phyloP scores from a whole-genome alignment of 139 green algal genomes.

The Chlamydomonas asymmetrica region DNA sequence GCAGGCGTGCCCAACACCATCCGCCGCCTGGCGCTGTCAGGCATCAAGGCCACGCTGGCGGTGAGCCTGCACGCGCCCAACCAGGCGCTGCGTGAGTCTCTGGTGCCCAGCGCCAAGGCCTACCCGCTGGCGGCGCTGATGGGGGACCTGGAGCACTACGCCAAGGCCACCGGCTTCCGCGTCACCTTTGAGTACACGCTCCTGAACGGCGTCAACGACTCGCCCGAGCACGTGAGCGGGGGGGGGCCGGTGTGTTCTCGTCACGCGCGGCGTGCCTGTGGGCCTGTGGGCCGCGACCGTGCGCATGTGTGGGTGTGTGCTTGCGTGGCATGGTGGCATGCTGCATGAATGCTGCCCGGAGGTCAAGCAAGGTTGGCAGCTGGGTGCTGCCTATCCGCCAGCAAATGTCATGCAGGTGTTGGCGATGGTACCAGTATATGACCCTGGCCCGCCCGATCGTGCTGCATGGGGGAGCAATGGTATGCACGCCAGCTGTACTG shows the following conservation, averaged over 20 bases:
- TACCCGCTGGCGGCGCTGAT: slow-evolving; percentile 86
- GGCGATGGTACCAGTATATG: neutral
- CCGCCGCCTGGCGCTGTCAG: slow-evolving; percentile 55
- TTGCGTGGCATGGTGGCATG: too few species aligned
- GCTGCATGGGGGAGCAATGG: too few species aligned
- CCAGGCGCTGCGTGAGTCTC: slow-evolving; percentile 58
- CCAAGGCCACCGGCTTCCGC: slow-evolving; percentile 70
- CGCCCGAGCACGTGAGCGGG: slow-evolving; percentile 45
- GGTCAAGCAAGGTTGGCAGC: too few species aligned
- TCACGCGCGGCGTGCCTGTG: neutral
- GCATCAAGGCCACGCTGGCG: slow-evolving; percentile 76
- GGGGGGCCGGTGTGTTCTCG: neutral
- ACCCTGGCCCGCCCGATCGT: too few species aligned
- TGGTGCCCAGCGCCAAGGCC: slow-evolving; percentile 61
- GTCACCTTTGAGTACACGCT: slow-evolving; percentile 98
- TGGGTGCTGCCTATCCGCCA: neutral
- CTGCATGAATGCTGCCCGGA: too few species aligned
- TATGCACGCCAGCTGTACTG: too few species aligned
- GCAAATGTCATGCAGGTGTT: neutral
- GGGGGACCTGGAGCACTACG: slow-evolving; percentile 56
- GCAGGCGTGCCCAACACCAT: slow-evolving; percentile 59
- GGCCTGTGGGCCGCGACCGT: too few species aligned
- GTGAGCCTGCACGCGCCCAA: slow-evolving; percentile 86
- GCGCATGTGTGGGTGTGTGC: too few species aligned
- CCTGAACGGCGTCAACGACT: slow-evolving; percentile 83